phyloP scores from a whole-genome alignment of 108 stramenopile genomes.

The Epipyxis sp. region DNA sequence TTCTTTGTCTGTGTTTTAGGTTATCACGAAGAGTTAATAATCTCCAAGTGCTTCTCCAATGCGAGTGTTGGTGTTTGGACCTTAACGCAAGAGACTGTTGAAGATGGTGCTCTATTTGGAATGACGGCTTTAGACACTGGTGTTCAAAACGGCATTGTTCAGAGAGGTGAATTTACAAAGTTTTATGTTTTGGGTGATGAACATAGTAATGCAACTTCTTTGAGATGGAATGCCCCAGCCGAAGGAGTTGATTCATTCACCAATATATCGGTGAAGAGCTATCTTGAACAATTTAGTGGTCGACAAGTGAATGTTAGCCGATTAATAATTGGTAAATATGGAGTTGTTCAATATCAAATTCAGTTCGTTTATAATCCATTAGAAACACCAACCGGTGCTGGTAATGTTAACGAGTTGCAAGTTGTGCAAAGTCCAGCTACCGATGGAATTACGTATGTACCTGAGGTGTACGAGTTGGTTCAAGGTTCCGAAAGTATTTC shows the following conservation, averaged over 20 bases:
- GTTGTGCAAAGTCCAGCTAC: constrained; percentile 59
- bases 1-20: constrained; percentile 40
- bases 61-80: constrained; percentile 48
- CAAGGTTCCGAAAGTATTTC: constrained; percentile 63
- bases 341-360: constrained; percentile 64
- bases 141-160: constrained; percentile 66
- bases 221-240: constrained; percentile 62
- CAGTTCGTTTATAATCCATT: constrained; percentile 64
- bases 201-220: constrained; percentile 15
- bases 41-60: constrained; percentile 38
- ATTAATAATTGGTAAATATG: constrained; percentile 67
- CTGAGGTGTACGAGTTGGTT: constrained; percentile 57
- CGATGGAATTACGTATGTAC: constrained; percentile 39
- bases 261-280: constrained; percentile 31
- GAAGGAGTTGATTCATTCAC: constrained; percentile 22
- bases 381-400: constrained; percentile 66
- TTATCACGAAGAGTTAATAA: neutral
- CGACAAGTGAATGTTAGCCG: constrained; percentile 61
- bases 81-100: constrained; percentile 41
- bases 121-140: constrained; percentile 42
- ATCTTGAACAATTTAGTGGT: neutral
- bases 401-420: constrained; percentile 54
- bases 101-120: constrained; percentile 54
- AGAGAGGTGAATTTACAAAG: constrained; percentile 49
- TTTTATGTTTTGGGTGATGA: constrained; percentile 54